These are phyloP conservation scores for Aureobasidium sp. DNA, from an alignment of 2,329 filamentous ascomycete genomes.

Conservation along the genomic window DNA sequence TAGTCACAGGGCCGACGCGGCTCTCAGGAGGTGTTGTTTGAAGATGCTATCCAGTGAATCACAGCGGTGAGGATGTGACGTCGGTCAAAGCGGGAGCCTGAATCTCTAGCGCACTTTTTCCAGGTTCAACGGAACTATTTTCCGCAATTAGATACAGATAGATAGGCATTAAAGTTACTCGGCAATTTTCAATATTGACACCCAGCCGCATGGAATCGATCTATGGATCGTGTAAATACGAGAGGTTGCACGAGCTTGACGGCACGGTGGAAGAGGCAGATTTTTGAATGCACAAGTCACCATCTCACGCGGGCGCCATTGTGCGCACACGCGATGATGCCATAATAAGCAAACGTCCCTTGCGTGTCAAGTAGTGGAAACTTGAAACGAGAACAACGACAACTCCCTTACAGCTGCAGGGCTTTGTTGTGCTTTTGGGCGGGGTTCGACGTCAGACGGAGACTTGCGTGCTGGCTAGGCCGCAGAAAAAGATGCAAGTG, in stretches of 20 bases:
- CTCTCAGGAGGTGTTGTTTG: constrained; percentile 11
- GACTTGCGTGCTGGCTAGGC: not conserved
- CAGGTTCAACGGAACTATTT: constrained; percentile 9
- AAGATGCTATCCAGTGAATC: not conserved
- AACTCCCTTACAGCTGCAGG: constrained; percentile 9
- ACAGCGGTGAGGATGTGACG: constrained; percentile 10
- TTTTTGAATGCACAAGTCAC: not conserved
- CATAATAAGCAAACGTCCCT: constrained; percentile 8
- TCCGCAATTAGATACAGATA: constrained; percentile 11
- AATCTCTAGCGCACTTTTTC: constrained; percentile 1
- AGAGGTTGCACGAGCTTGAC: not conserved
- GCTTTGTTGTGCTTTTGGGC: constrained; percentile 2
- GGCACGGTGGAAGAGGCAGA: not conserved
- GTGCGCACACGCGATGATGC: constrained; percentile 10
- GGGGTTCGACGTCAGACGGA: constrained; percentile 7
- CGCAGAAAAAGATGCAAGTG: constrained; percentile 3
- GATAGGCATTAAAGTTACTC: constrained; percentile 7
- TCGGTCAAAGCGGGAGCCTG: not conserved
- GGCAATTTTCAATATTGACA: constrained; percentile 8
- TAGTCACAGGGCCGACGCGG: not conserved
- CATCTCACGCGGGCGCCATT: not conserved
- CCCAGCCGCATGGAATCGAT: constrained; percentile 5
- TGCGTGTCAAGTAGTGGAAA: constrained; percentile 6
- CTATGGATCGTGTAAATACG: not conserved
- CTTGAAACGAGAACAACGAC: constrained; percentile 13